Evolutionary conservation across 148 eudicot species (phyloP), one percentile per base, ranked within the genome.

Genomic region (Vaccinium myrtillus): DNA sequence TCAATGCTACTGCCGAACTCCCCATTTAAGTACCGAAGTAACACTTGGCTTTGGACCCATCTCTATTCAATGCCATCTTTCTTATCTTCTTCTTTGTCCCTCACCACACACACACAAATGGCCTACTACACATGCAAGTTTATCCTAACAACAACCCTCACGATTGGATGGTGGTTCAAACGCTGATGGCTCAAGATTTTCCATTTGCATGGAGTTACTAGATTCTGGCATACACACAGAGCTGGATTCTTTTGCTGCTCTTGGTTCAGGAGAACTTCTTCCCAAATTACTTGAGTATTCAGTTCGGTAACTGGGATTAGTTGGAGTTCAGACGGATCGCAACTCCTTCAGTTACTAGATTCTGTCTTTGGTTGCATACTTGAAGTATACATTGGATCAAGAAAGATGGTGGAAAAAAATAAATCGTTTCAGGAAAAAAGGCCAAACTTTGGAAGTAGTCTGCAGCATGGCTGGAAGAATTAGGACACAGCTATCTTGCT

Each of bases 91-190:
- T 27, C 30, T 27, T 27, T 27, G 30, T 27, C 30, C 30, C 30
- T 27, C 30, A 27, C 30, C 30, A 27, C 30, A 27, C 30, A 0
- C 30, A 27, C 30, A 27, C 30, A 27, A 27, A 27, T 27, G 30
- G 30, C 30, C 30, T 27, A 27, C 30, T 27, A 27, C 30, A 27
- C 30, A 27, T 27, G 30, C 30, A 27, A 27, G 30, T 27, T 27
- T 27, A 27, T 27, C 30, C 30, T 27, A 27, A 27, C 30, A 27
- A 27, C 30, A 27, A 82, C 23, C 63, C 76, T 63, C 21, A 81
- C 43, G 69, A 58, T 18, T 81, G 8, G 83, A 80, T 32, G 88
- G 82, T 71, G 88, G 89, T 74, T 87, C 92, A 12, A 46, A 80
- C 71, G 54, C 77, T 54, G 91, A 86, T 25, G 91, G 80, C n/a